Evolutionary conservation across 139 green algal species (phyloP), one percentile per base, ranked within the genome.

Genomic region (Coelastrella sp.): DNA sequence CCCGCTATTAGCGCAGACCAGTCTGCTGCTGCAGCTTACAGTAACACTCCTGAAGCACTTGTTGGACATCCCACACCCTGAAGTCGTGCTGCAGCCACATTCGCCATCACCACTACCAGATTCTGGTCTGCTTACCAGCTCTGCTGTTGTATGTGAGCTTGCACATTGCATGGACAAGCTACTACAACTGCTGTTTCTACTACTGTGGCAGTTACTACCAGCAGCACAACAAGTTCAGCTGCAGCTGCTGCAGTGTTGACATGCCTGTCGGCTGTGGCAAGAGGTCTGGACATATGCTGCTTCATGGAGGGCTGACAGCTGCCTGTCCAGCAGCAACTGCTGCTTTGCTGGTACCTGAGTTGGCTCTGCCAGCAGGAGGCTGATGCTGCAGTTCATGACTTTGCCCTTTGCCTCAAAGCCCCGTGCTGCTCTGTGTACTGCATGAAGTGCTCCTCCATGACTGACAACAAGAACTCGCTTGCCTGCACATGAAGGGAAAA

Each of bases 331-430:
- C 71, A 41, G 17, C 0, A 62, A 35, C 76, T 83, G 4, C 35
- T 45, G 76, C 53, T 74, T 15, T 21, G 0, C 32, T 19, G 35
- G 27, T 5, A 62, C 41, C n/a, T 43, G 51, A 21, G 75, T 53
- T 51, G 57, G 57, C 57, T 83, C 76, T 40, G n/a, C 76, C 76
- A 74, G 45, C 4, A 83, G 15, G 5, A 71, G n/a, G 27, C 57
- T 83, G 59, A 83, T 83, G 76, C 57, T 35, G 57, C 76, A 83
- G 38, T 83, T 83, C 35, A 83, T 41, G 13, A 83, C 76, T 59
- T 83, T 83, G 19, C 76, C 76, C n/a, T 63, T 83, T 9, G 76
- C 76, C 17, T 62, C n/a, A n/a, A 60, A 83, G 37, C 76, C 76
- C 4, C 57, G 37, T 5, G 59, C 76, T 63, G 76, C 76, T 57